Evolutionary conservation across 2,329 filamentous ascomycete genomes (phyloP), one percentile per base, ranked within the genome.

Genomic region (Colletotrichum nymphaeae): DNA sequence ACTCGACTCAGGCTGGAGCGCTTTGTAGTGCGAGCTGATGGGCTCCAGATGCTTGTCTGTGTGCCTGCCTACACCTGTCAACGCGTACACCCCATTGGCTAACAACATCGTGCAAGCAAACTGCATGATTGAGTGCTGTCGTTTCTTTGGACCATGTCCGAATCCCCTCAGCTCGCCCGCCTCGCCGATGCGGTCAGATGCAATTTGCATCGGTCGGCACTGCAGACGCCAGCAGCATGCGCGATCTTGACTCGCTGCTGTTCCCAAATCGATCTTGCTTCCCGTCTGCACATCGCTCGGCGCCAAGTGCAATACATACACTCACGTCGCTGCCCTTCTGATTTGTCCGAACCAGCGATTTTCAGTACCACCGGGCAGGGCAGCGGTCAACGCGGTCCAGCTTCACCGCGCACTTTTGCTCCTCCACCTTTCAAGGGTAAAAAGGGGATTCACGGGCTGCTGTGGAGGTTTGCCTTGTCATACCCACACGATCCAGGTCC

Each of bases 251-350:
- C 49, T 55, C 28, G 35, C 49, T 42, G 62, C 52, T 22, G 60
- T 66, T 71, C 60, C 32, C 35, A 66, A 62, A 57, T 73, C 67
- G 71, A 73, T 71, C 71, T 60, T 71, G 71, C 67, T 66, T 70
- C 57, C 67, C 52, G 52, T 63, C 60, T 57, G 70, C 70, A 52
- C 49, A 65, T 71, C 37, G 32, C 59, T 69, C 71, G 35, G 67
- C 42, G 53, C 37, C 37, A 58, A 37, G 55, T 55, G 35, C 53
- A 37, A 37, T 56, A 28, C 30, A 24, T 24, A 28, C 53, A 26
- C 37, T 37, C 24, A 9, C 42, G 32, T 65, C 30, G 52, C 22
- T 32, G 37, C 55, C 32, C 26, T 28, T 24, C 14, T 19, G 24
- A 26, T 26, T n/a, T n/a, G 12, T 52, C 52, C 52, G 4, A 11